Evolutionary conservation across 2,329 filamentous ascomycete species (phyloP).

Genomic region (Cytospora piceicola): DNA sequence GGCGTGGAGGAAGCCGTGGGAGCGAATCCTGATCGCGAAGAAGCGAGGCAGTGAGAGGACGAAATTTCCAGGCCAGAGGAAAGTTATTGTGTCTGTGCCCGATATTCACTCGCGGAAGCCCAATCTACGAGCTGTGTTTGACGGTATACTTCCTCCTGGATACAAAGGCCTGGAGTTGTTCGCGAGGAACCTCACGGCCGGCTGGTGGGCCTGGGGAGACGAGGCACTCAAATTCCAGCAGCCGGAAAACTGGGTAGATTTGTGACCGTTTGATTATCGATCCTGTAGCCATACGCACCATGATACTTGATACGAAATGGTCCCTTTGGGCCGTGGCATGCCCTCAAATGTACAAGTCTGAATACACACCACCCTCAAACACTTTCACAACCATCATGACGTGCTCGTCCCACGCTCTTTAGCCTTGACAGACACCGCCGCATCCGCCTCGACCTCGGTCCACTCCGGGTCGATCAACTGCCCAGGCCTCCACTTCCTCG

Average conservation of each 20-base stretch:
- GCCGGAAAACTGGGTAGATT: constrained; percentile 52
- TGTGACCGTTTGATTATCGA: constrained; percentile 32
- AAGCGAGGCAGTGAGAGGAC: constrained; percentile 36
- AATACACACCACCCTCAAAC: constrained; percentile 27
- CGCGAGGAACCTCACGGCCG: constrained; percentile 71
- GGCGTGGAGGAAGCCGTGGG: constrained; percentile 75
- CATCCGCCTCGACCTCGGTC: constrained; percentile 40
- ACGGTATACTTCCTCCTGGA: constrained; percentile 52
- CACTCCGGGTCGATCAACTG: constrained; percentile 53
- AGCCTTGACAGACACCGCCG: constrained; percentile 35
- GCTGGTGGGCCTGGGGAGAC: constrained; percentile 81
- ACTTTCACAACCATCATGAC: constrained; percentile 7
- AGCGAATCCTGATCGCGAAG: constrained; percentile 68
- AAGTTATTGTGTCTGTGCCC: constrained; percentile 70
- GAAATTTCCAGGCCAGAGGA: constrained; percentile 46
- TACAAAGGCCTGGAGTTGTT: constrained; percentile 75
- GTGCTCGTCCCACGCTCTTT: constrained; percentile 26
- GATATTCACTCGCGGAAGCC: constrained; percentile 82
- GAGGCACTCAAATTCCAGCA: constrained; percentile 73
- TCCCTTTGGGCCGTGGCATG: constrained; percentile 12
- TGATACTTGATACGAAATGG: background rate
- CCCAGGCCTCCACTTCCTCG: constrained; percentile 62
- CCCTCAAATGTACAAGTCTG: constrained; percentile 19
- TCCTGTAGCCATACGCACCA: constrained; percentile 5
- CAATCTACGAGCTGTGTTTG: constrained; percentile 65